phyloP scores from a whole-genome alignment of 2,329 filamentous ascomycete species.

The Colletotrichum zoysiae region DNA sequence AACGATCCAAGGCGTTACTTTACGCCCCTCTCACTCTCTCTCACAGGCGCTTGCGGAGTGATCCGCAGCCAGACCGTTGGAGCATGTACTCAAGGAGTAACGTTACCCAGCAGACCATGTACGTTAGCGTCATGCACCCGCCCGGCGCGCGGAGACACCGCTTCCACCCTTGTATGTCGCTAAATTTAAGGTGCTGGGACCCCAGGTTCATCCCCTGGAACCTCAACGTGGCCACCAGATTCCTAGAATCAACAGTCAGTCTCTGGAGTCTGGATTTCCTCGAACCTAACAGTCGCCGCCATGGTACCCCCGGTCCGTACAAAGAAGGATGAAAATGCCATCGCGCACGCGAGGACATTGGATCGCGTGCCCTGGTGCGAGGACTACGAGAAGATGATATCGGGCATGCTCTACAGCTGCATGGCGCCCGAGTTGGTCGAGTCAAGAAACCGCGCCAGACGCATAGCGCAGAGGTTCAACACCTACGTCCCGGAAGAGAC shows the following conservation, averaged over 20 bases:
- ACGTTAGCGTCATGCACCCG: conserved; percentile 6
- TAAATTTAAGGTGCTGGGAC: conserved; percentile 3
- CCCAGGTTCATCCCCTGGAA: not conserved
- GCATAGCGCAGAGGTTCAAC: conserved; percentile 70
- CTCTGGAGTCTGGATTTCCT: not conserved
- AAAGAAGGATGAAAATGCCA: conserved; percentile 55
- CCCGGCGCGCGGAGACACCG: not conserved
- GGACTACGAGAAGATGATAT: conserved; percentile 75
- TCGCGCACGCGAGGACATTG: conserved; percentile 61
- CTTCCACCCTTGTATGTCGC: not conserved
- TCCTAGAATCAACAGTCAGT: too few species aligned
- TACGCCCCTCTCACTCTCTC: too few species aligned
- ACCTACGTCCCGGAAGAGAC: conserved; percentile 62
- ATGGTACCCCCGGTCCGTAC: conserved; percentile 20
- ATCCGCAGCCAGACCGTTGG: not conserved
- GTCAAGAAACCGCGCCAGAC: conserved; percentile 66
- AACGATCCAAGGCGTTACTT: not conserved
- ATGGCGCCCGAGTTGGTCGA: conserved; percentile 61
- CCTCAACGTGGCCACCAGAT: not conserved
- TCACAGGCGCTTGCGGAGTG: conserved; percentile 6
- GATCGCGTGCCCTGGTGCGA: conserved; percentile 68
- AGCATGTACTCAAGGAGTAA: not conserved
- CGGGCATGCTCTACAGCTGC: conserved; percentile 69
- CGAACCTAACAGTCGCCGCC: not conserved
- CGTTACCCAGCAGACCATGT: not conserved